phyloP scores from a whole-genome alignment of 768 basidiomycete species.

The Kwoniella heveanensis region DNA sequence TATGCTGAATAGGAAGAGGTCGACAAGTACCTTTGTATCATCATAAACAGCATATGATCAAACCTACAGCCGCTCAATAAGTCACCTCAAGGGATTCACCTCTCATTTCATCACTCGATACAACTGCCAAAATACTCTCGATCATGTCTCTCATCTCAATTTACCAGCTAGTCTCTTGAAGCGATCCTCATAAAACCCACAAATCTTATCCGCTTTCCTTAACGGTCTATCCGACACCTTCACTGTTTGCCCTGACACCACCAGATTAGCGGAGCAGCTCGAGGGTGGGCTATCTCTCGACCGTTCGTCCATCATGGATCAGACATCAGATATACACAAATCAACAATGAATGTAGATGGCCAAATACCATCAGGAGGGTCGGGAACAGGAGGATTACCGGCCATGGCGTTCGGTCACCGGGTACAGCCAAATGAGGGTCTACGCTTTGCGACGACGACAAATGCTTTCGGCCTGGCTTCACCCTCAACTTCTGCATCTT shows the following conservation, averaged over 20 bases:
- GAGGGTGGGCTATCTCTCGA: too few relatives aligned
- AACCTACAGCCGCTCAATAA: too few relatives aligned
- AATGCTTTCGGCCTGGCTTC: slow-evolving; percentile 47
- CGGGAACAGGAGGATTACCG: too few relatives aligned
- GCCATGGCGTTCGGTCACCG: not conserved
- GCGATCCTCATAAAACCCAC: not conserved
- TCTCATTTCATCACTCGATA: not conserved
- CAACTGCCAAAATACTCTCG: not conserved
- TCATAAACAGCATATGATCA: not conserved
- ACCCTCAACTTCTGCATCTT: slow-evolving; percentile 29
- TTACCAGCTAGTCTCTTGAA: not conserved
- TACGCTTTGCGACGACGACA: slow-evolving; percentile 36
- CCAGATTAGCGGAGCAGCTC: too few relatives aligned
- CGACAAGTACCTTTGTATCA: slow-evolving; percentile 9
- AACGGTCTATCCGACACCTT: too few relatives aligned
- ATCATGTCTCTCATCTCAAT: not conserved
- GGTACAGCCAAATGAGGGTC: not conserved
- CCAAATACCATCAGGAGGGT: not conserved
- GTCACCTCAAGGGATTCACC: too few relatives aligned
- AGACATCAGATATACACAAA: not conserved
- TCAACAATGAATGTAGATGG: not conserved
- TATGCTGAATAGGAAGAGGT: too few relatives aligned
- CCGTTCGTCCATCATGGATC: too few relatives aligned
- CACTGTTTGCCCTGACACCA: too few relatives aligned
- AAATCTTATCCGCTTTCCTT: too few relatives aligned